Base-by-base conservation (phyloP, 73 alveolate species). In the Urostyla sp. region DNA sequence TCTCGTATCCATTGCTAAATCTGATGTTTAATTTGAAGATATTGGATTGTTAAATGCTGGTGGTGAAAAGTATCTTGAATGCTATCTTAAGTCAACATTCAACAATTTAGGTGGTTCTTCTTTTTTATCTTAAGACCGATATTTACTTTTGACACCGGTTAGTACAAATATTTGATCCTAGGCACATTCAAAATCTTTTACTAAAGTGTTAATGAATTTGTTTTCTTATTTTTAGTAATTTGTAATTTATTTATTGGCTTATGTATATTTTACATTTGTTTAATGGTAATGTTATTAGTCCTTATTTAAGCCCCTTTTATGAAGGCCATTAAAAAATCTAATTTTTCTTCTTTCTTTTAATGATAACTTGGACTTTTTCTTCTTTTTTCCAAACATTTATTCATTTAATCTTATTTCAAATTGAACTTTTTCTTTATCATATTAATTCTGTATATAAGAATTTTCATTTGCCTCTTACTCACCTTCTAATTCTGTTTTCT, bases 101-200 rank as follows among this genome's bases (percentile, higher is more conserved):
- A n/a, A n/a, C n/a, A n/a, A n/a, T n/a, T 36, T 11, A 3, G 50
- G 53, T 10, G 79, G 44, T 10, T 63, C 38, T 6, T 34, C 44
- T 8, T 20, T 63, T 3, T 50, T 38, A 6, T 16, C 1, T 63
- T 63, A 32, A 63, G 20, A 50, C 61, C 61, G 44, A 16, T 63
- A 43, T 28, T 63, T 63, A 6, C 61, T 21, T 3, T 43, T 31
- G 4, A 24, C 18, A 8, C 79, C 79, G 24, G 61, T 63, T 10
- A 60, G 61, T 2, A 26, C 24, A 2, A 26, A 2, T 3, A 63
- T 63, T 30, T 38, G 6, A 1, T 63, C 44, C 7, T 23, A 21
- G 13, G 79, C 79, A 38, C 44, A 43, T 13, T 63, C 79, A 63
- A 63, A 63, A 2, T 63, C 79, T 11, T 63, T 63, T 10, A 63